Conservation (phyloP, 2,329 filamentous ascomycete species). For the Fusarium bulbicola region DNA sequence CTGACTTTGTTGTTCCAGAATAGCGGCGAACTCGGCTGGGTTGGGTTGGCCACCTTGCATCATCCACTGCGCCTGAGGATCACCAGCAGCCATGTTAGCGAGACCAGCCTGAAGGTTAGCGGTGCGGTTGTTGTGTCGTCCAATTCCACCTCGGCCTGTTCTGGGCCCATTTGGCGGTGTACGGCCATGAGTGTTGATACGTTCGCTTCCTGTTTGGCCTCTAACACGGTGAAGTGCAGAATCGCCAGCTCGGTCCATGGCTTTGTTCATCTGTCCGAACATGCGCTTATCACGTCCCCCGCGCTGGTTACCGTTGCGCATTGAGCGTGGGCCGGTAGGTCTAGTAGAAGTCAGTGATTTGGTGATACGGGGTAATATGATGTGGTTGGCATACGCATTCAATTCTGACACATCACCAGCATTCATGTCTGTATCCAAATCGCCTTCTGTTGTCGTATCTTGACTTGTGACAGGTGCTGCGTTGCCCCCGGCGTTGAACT, state of each 20-base stretch:
- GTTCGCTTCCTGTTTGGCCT: slow-evolving; percentile 74
- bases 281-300: slow-evolving; percentile 80
- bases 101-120: slow-evolving; percentile 61
- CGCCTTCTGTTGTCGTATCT: slow-evolving; percentile 48
- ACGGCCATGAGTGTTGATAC: slow-evolving; percentile 82
- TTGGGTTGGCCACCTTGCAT: slow-evolving; percentile 57
- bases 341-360: slow-evolving; percentile 63
- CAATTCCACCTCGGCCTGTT: slow-evolving; percentile 59
- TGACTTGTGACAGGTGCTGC: slow-evolving; percentile 47
- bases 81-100: slow-evolving; percentile 53
- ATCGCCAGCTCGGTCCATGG: slow-evolving; percentile 81
- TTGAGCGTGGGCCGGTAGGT: slow-evolving; percentile 92
- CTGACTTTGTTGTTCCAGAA: slow-evolving; percentile 86
- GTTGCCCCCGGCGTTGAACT: slow-evolving; percentile 62
- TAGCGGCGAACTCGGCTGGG: slow-evolving; percentile 71
- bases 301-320: slow-evolving; percentile 75
- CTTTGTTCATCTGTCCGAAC: slow-evolving; percentile 84
- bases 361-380: not conserved
- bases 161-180: slow-evolving; percentile 77
- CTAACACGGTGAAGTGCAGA: slow-evolving; percentile 83
- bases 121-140: slow-evolving; percentile 60
- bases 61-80: slow-evolving; percentile 55
- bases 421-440: slow-evolving; percentile 79
- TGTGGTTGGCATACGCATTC: slow-evolving; percentile 63
- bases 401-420: slow-evolving; percentile 61